Conservation (phyloP, 192 early-diverging fungal species). For the Dissophora ornata region DNA sequence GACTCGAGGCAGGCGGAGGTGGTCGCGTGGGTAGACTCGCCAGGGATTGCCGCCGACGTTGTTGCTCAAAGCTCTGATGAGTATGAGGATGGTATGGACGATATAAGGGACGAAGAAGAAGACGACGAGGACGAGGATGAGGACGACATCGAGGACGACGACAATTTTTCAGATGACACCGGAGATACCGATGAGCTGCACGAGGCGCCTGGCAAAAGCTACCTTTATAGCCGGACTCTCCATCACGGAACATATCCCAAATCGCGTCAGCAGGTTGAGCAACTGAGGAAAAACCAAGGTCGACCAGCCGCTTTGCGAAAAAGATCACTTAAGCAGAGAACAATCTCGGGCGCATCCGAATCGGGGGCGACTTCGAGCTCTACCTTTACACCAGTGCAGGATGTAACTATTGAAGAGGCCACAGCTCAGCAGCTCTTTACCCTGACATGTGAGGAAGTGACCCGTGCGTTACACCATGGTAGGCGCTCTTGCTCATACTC, state of each 20-base stretch:
- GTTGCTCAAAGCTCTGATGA: conserved; percentile 49
- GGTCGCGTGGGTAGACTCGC: conserved; percentile 13
- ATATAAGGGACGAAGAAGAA: conserved; percentile 26
- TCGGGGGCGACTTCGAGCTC: neutral
- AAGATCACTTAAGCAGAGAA: conserved; percentile 8
- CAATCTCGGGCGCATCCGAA: conserved; percentile 5
- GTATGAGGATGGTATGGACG: conserved; percentile 34
- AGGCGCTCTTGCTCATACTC: too few relatives aligned
- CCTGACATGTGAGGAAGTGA: conserved; percentile 26
- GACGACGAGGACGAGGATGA: conserved; percentile 46
- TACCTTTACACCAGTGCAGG: neutral
- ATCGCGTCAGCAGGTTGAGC: conserved; percentile 18
- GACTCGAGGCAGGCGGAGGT: conserved; percentile 7
- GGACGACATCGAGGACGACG: conserved; percentile 42
- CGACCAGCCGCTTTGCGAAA: conserved; percentile 18
- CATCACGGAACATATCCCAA: conserved; percentile 38
- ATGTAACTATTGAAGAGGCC: neutral
- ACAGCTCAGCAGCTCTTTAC: conserved; percentile 14
- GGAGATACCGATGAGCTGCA: conserved; percentile 18
- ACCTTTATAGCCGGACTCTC: conserved; percentile 10
- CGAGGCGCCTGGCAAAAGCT: conserved; percentile 21
- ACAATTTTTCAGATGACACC: conserved; percentile 37
- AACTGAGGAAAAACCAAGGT: conserved; percentile 17
- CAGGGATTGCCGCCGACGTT: conserved; percentile 21
- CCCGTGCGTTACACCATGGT: conserved; percentile 35